Percentiles rank a stretch among this genome's conserved stretches.
phyloP scores from a whole-genome alignment of 2,329 filamentous ascomycete species.

The Sporothrix sp. region DNA sequence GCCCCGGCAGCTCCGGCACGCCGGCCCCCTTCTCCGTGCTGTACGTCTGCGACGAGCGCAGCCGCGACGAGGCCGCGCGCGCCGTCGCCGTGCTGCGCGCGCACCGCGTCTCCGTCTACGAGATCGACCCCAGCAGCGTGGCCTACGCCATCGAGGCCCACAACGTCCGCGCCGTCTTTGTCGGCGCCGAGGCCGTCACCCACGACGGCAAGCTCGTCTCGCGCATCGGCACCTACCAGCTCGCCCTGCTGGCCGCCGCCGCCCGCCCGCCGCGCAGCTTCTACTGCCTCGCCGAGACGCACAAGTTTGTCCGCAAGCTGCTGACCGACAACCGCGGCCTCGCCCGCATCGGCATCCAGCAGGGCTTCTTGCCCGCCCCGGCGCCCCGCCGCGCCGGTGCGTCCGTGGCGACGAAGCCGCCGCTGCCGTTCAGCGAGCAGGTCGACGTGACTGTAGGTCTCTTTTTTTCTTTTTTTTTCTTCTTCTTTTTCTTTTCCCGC shows the following conservation, averaged over 20 bases:
- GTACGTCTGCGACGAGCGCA: conserved; percentile 55
- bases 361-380: conserved; percentile 53
- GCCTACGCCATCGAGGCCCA: conserved; percentile 62
- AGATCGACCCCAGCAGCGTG: conserved; percentile 64
- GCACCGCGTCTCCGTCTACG: conserved; percentile 72
- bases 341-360: conserved; percentile 52
- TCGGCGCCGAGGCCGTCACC: conserved; percentile 75
- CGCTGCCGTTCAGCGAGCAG: conserved; percentile 35
- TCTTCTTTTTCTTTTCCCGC: neutral
- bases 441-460: conserved; percentile 60
- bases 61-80: conserved; percentile 50
- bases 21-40: conserved; percentile 65
- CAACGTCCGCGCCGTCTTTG: conserved; percentile 58
- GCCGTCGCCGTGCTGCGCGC: conserved; percentile 63
- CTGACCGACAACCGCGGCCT: conserved; percentile 74
- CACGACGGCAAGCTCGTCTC: conserved; percentile 92
- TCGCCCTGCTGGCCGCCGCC: conserved; percentile 68
- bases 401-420: conserved; percentile 22
- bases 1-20: no score
- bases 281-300: conserved; percentile 87
- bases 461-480: neutral
- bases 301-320: conserved; percentile 90
- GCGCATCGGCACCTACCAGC: conserved; percentile 74
- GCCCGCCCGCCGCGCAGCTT: conserved; percentile 48
- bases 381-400: conserved; percentile 23